Evolutionary conservation across 225 moss, liverwort and hornwort species (phyloP).

Genomic region (Polytrichum commune): DNA sequence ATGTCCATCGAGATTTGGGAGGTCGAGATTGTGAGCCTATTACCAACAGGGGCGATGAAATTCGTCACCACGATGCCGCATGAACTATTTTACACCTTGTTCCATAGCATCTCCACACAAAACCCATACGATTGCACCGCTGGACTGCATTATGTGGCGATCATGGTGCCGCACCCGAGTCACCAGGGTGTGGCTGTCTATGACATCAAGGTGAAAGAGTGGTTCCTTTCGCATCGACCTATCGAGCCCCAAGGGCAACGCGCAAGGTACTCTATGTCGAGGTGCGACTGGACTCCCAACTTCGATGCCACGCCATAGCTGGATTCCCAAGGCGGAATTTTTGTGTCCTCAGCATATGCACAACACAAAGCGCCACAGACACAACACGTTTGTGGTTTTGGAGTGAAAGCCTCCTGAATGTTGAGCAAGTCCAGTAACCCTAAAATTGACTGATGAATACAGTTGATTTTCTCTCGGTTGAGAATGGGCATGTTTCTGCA

Average conservation of each 20-base stretch:
- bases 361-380: too few species aligned
- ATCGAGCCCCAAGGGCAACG: constrained; percentile 1
- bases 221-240: constrained; percentile 24
- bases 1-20: constrained; percentile 32
- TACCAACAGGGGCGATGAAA: constrained; percentile 24
- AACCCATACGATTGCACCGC: constrained; percentile 38
- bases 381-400: too few species aligned
- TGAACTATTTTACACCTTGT: constrained; percentile 25
- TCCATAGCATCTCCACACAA: constrained; percentile 22
- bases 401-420: too few species aligned
- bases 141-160: constrained; percentile 27
- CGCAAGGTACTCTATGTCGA: constrained; percentile 14
- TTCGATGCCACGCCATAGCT: constrained; percentile 13
- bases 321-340: too few species aligned
- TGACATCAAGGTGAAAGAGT: constrained; percentile 11
- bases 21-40: constrained; percentile 27
- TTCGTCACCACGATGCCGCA: constrained; percentile 27
- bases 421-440: too few species aligned
- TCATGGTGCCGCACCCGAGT: constrained; percentile 12
- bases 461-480: too few species aligned
- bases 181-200: constrained; percentile 34
- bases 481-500: too few species aligned
- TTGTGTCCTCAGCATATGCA: too few species aligned
- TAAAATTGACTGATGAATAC: too few species aligned
- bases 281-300: constrained; percentile 29